Percentiles rank a stretch among this genome's conserved stretches.
These are phyloP conservation scores for Gymnopilus dilepis DNA, from an alignment of 768 basidiomycete species.

Conservation along the genomic window DNA sequence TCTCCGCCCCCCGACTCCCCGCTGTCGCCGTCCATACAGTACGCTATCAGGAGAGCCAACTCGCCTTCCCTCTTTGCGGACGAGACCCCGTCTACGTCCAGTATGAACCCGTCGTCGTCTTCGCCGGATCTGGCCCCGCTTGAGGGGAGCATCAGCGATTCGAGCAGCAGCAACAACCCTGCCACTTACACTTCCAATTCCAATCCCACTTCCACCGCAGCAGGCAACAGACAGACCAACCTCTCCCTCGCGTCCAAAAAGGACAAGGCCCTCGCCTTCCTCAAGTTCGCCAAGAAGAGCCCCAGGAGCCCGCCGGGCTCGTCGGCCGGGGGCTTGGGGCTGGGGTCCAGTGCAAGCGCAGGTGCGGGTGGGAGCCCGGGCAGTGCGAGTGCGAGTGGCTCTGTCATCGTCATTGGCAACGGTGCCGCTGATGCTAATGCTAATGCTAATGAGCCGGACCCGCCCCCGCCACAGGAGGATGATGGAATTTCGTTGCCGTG, in stretches of 20 bases:
- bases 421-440: constrained; percentile 1
- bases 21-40: constrained; percentile 41
- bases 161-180: constrained; percentile 16
- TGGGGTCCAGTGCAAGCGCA: constrained; percentile 8
- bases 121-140: constrained; percentile 38
- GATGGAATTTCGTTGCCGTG: constrained; percentile 71
- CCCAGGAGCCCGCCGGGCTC: constrained; percentile 35
- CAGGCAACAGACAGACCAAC: constrained; percentile 10
- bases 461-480: constrained; percentile 46
- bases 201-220: too few relatives aligned
- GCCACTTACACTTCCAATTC: too few relatives aligned
- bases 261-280: constrained; percentile 45
- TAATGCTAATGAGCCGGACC: constrained; percentile 24
- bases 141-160: constrained; percentile 29
- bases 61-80: constrained; percentile 34
- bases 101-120: constrained; percentile 32
- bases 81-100: constrained; percentile 31
- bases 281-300: constrained; percentile 46
- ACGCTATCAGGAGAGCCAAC: constrained; percentile 37
- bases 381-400: too few relatives aligned
- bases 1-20: constrained; percentile 44
- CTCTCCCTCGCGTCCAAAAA: constrained; percentile 28
- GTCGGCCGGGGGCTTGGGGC: background rate
- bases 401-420: constrained; percentile 18
- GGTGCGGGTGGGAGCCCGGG: too few relatives aligned